Evolutionary conservation across 1,139 yeast species (phyloP).

Genomic region (Lodderomyces theae): DNA sequence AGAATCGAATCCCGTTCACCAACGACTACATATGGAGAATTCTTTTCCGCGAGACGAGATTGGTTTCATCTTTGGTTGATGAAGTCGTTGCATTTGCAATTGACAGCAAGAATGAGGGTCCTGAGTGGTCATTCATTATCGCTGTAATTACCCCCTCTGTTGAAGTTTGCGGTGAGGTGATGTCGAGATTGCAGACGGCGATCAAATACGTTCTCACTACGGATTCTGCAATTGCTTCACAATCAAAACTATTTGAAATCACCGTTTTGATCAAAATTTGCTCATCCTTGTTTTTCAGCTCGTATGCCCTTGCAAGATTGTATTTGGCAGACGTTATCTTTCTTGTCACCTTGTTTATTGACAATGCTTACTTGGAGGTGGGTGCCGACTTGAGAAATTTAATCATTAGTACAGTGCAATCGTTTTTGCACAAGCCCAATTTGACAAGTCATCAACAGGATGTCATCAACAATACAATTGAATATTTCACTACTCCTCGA

Average conservation of each 20-base stretch:
- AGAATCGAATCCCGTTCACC: constrained; percentile 31
- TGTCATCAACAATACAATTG: constrained; percentile 52
- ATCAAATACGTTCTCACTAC: constrained; percentile 48
- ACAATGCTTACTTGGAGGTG: constrained; percentile 68
- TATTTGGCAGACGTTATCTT: constrained; percentile 73
- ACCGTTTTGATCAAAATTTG: constrained; percentile 66
- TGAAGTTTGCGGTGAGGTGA: constrained; percentile 67
- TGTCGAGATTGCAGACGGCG: constrained; percentile 51
- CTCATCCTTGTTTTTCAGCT: constrained; percentile 70
- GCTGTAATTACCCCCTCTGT: constrained; percentile 71
- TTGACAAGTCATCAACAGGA: constrained; percentile 43
- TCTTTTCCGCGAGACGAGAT: constrained; percentile 58
- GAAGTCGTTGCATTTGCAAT: constrained; percentile 74
- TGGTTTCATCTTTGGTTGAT: constrained; percentile 60
- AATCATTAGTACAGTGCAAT: constrained; percentile 67
- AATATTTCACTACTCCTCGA: constrained; percentile 65
- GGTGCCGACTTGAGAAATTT: constrained; percentile 66
- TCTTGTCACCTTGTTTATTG: constrained; percentile 68
- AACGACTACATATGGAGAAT: constrained; percentile 69
- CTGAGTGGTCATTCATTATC: constrained; percentile 62
- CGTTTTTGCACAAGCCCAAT: constrained; percentile 60
- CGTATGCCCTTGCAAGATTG: constrained; percentile 60
- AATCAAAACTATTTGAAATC: constrained; percentile 68
- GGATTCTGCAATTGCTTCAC: constrained; percentile 57
- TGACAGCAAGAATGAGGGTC: constrained; percentile 71